A percentile compares a stretch with the other conserved stretches of the same genome.
phyloP scores from a whole-genome alignment of 75 land plant genomes.

The Selaginella moellendorffii region DNA sequence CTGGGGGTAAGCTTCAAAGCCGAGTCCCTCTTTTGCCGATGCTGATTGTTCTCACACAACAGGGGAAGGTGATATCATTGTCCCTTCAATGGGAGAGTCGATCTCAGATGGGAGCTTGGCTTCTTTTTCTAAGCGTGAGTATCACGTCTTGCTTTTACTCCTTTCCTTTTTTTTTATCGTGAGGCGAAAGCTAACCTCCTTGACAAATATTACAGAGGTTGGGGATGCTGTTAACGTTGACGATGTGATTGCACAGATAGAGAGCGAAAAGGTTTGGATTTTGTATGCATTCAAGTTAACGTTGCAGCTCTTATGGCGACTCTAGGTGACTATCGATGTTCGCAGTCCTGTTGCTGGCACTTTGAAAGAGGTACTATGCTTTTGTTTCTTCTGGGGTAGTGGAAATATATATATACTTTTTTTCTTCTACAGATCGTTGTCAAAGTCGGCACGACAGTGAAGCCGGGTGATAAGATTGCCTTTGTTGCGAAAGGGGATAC shows the following conservation, averaged over 20 bases:
- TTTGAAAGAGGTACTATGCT: constrained; percentile 43
- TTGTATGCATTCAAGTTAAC: neutral
- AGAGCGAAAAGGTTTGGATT: constrained; percentile 81
- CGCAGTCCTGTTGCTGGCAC: constrained; percentile 69
- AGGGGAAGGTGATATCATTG: constrained; percentile 50
- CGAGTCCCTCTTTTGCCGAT: neutral
- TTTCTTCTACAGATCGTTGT: constrained; percentile 40
- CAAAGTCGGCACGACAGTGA: constrained; percentile 85
- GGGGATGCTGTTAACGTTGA: constrained; percentile 77
- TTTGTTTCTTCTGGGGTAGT: neutral
- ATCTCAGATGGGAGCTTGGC: constrained; percentile 74
- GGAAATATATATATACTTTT: neutral
- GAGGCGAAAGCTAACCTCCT: neutral
- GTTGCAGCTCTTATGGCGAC: neutral
- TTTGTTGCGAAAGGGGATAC: constrained; percentile 48
- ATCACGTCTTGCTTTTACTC: neutral
- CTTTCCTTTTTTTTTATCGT: too few relatives aligned
- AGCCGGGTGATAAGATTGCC: constrained; percentile 75
- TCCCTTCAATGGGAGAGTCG: constrained; percentile 91
- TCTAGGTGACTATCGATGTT: constrained; percentile 96
- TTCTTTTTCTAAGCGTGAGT: constrained; percentile 68
- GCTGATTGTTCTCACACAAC: neutral
- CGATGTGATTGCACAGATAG: constrained; percentile 93
- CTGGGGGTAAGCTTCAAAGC: neutral
- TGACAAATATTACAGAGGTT: constrained; percentile 32